These are phyloP conservation scores for Ephemerocybe angulata DNA, from an alignment of 768 basidiomycete genomes.

Conservation along the genomic window DNA sequence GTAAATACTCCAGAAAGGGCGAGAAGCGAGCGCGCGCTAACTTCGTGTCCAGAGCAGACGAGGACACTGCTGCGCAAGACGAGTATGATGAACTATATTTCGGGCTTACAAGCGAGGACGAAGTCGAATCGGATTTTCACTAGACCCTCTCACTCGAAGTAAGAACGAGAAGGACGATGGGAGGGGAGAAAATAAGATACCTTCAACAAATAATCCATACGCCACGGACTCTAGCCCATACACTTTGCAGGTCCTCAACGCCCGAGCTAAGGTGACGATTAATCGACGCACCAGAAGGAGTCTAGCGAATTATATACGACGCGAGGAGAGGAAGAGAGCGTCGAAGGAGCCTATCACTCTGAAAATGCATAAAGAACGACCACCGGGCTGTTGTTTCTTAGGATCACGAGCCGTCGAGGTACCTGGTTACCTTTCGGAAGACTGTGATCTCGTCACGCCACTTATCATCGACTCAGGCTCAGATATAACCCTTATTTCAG, in stretches of 20 bases:
- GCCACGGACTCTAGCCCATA: no score
- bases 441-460: background rate
- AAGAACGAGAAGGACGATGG: background rate
- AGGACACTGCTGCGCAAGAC: slow-evolving; percentile 18
- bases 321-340: no score
- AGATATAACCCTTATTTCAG: slow-evolving; percentile 33
- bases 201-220: background rate
- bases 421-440: background rate
- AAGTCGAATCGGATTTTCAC: slow-evolving; percentile 23
- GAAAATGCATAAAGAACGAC: no score
- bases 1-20: slow-evolving; percentile 21
- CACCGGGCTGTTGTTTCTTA: slow-evolving; percentile 30
- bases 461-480: slow-evolving; percentile 29
- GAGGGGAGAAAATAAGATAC: background rate
- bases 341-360: no score
- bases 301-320: no score
- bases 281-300: no score
- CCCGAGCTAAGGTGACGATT: no score
- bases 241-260: no score
- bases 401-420: slow-evolving; percentile 24
- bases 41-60: background rate
- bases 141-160: slow-evolving; percentile 4
- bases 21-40: slow-evolving; percentile 19
- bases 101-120: slow-evolving; percentile 4
- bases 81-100: slow-evolving; percentile 28